phyloP scores from a whole-genome alignment of 2,329 filamentous ascomycete species.

The Xenoacremonium recifei region DNA sequence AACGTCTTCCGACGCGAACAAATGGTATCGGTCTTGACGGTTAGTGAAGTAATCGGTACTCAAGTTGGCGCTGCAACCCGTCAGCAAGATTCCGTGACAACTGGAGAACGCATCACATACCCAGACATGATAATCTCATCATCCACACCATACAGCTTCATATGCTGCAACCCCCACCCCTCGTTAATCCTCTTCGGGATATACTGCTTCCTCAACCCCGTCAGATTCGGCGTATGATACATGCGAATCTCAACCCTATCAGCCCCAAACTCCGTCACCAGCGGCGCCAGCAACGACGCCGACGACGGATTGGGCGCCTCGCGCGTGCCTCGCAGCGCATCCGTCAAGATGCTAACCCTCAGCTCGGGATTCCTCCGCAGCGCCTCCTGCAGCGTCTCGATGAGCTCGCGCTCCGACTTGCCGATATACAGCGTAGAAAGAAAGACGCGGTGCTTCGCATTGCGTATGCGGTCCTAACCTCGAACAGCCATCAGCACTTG shows the following conservation, averaged over 20 bases:
- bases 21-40: slow-evolving; percentile 89
- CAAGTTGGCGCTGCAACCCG: slow-evolving; percentile 65
- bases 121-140: slow-evolving; percentile 94
- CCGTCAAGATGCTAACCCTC: slow-evolving; percentile 84
- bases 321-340: slow-evolving; percentile 85
- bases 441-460: slow-evolving; percentile 78
- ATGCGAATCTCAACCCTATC: slow-evolving; percentile 89
- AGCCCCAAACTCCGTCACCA: slow-evolving; percentile 81
- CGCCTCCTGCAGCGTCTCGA: slow-evolving; percentile 73
- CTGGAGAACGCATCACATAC: slow-evolving; percentile 39
- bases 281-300: slow-evolving; percentile 79
- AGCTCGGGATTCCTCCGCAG: slow-evolving; percentile 73
- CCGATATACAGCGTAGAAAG: slow-evolving; percentile 97
- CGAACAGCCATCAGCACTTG: slow-evolving; percentile 11
- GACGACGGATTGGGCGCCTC: slow-evolving; percentile 84
- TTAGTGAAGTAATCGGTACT: slow-evolving; percentile 96
- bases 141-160: slow-evolving; percentile 97
- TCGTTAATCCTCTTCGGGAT: slow-evolving; percentile 93
- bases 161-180: slow-evolving; percentile 97
- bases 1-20: slow-evolving; percentile 77
- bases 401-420: slow-evolving; percentile 86
- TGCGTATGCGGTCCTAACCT: slow-evolving; percentile 71
- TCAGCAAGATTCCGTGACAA: slow-evolving; percentile 10
- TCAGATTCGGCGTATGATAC: slow-evolving; percentile 97
- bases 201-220: slow-evolving; percentile 77